phyloP scores from a whole-genome alignment of 306 rosid species.

The Begonia masoniana region DNA sequence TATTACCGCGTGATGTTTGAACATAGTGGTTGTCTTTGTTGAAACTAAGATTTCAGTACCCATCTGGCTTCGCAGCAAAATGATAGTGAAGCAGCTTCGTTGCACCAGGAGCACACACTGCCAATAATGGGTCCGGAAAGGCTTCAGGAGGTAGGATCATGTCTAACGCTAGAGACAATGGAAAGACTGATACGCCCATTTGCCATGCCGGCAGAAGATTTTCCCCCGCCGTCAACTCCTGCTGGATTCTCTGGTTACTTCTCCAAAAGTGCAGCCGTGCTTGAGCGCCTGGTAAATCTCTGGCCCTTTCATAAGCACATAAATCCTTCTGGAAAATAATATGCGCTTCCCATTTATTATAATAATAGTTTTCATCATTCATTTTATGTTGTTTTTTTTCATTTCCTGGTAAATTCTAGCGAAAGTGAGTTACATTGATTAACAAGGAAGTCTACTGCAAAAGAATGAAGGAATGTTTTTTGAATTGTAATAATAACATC shows the following conservation, averaged over 20 bases:
- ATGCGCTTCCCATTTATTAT: background rate
- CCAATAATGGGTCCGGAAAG: slow-evolving; percentile 96
- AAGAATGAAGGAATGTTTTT: background rate
- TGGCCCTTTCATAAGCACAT: slow-evolving; percentile 84
- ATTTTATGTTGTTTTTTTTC: background rate
- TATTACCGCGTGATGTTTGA: too few species aligned
- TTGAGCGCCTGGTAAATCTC: slow-evolving; percentile 87
- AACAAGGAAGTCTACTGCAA: background rate
- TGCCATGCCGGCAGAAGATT: slow-evolving; percentile 99
- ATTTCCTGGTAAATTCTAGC: background rate
- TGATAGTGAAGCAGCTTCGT: slow-evolving; percentile 46
- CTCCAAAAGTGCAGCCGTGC: slow-evolving; percentile 65
- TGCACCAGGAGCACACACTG: slow-evolving; percentile 89
- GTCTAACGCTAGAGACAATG: slow-evolving; percentile 74
- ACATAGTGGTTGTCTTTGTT: too few species aligned
- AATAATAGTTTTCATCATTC: background rate
- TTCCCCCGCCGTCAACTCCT: slow-evolving; percentile 80
- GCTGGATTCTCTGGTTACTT: slow-evolving; percentile 88
- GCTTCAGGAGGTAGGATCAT: slow-evolving; percentile 76
- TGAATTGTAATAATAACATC: too few species aligned
- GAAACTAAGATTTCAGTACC: background rate
- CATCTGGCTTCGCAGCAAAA: slow-evolving; percentile 40
- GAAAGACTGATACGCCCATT: slow-evolving; percentile 88
- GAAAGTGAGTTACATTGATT: slow-evolving; percentile 7
- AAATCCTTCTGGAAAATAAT: slow-evolving; percentile 34